These are phyloP conservation scores for Wickerhamomyces canadensis DNA, from an alignment of 805 yeast genomes.

Conservation along the genomic window DNA sequence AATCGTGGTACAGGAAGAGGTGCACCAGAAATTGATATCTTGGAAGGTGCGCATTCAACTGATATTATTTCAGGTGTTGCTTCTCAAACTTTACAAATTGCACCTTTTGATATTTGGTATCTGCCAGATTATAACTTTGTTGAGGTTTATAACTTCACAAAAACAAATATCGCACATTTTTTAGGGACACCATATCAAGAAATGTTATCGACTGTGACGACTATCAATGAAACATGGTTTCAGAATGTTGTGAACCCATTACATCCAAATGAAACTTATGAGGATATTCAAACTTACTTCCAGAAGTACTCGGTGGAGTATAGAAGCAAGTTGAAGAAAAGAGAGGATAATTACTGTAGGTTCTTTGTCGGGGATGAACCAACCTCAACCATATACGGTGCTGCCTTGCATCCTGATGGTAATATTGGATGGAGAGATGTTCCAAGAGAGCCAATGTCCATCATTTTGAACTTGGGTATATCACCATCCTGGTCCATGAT, in stretches of 20 bases:
- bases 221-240: constrained; percentile 42
- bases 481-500: constrained; percentile 47
- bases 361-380: constrained; percentile 43
- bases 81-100: constrained; percentile 46
- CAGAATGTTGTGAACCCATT: constrained; percentile 27
- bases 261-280: constrained; percentile 2
- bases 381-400: constrained; percentile 37
- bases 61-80: constrained; percentile 33
- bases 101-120: constrained; percentile 50
- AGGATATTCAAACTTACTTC: constrained; percentile 19
- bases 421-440: constrained; percentile 43
- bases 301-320: constrained; percentile 42
- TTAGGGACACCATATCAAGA: constrained; percentile 49
- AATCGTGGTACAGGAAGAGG: constrained; percentile 44
- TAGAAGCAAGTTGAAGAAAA: constrained; percentile 28
- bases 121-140: constrained; percentile 43
- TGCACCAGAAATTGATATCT: constrained; percentile 45
- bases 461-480: constrained; percentile 43
- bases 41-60: constrained; percentile 39
- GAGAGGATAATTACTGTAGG: constrained; percentile 24
- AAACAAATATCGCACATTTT: constrained; percentile 39
- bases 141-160: constrained; percentile 33
- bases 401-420: constrained; percentile 44
- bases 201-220: constrained; percentile 41
- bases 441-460: constrained; percentile 46